Percentiles rank a stretch among this genome's conserved stretches.
Evolutionary conservation across 805 yeast genomes (phyloP).

Genomic region (Kuraishia molischiana): DNA sequence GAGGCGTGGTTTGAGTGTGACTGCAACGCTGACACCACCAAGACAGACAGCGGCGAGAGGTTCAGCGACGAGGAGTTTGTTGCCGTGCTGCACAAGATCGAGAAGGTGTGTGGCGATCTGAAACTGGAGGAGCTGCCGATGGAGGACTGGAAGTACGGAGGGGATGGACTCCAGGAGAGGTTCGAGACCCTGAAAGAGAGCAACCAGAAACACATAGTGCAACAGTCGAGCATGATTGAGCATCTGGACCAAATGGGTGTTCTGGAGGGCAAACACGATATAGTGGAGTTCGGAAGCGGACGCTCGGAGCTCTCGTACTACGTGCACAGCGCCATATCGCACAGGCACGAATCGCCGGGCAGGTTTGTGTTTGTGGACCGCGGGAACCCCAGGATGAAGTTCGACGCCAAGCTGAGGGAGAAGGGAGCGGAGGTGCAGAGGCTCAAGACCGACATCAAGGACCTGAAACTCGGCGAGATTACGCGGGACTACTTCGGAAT

Average conservation of each 20-base stretch:
- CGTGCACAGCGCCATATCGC: constrained; percentile 26
- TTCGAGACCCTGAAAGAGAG: constrained; percentile 29
- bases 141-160: constrained; percentile 11
- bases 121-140: constrained; percentile 7
- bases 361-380: constrained; percentile 61
- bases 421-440: constrained; percentile 30
- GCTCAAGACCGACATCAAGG: constrained; percentile 72
- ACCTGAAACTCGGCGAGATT: constrained; percentile 43
- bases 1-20: constrained; percentile 45
- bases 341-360: constrained; percentile 4
- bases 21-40: constrained; percentile 26
- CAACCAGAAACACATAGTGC: constrained; percentile 68
- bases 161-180: constrained; percentile 29
- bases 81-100: constrained; percentile 10
- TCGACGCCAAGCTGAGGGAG: constrained; percentile 53
- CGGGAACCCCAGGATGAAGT: constrained; percentile 67
- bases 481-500: constrained; percentile 22
- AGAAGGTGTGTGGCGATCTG: constrained; percentile 5
- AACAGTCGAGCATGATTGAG: constrained; percentile 74
- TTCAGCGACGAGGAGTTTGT: constrained; percentile 13
- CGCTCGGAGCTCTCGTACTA: constrained; percentile 75
- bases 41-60: constrained; percentile 3
- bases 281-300: constrained; percentile 87
- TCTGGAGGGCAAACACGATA: constrained; percentile 24
- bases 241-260: constrained; percentile 38